These are phyloP conservation scores for Penicillium sumatraense DNA, from an alignment of 2,329 filamentous ascomycete genomes.

Conservation along the genomic window DNA sequence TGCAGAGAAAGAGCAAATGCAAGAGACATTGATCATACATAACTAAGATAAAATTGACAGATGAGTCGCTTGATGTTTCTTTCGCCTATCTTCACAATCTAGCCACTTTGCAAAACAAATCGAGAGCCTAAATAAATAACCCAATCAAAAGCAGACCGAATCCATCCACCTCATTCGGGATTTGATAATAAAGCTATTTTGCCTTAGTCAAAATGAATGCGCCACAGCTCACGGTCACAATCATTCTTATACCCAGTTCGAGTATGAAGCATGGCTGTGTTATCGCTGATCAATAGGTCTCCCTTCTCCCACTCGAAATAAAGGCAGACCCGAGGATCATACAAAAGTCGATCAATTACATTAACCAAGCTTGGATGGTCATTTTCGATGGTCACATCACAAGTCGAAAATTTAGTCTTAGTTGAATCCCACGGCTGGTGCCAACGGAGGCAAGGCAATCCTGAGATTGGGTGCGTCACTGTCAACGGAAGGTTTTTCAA, in stretches of 20 bases:
- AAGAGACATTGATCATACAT: neutral
- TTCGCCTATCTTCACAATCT: neutral
- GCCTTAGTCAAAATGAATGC: conserved; percentile 31
- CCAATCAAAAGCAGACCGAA: neutral
- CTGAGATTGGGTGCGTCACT: conserved; percentile 51
- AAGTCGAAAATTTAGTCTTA: conserved; percentile 58
- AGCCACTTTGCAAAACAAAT: neutral
- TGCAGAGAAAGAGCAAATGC: neutral
- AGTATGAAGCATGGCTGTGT: conserved; percentile 39
- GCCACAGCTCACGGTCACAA: conserved; percentile 32
- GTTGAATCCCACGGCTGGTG: conserved; percentile 60
- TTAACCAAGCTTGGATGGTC: conserved; percentile 43
- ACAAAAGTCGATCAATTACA: conserved; percentile 49
- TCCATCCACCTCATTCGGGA: neutral
- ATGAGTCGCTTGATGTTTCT: neutral
- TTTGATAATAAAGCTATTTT: neutral
- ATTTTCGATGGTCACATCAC: conserved; percentile 50
- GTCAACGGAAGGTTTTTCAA: conserved; percentile 53
- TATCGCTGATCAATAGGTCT: conserved; percentile 60
- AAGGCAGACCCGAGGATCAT: conserved; percentile 57
- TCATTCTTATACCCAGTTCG: conserved; percentile 30
- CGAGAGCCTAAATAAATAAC: neutral
- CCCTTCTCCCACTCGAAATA: conserved; percentile 61
- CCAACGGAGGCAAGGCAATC: conserved; percentile 56
- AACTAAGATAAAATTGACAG: neutral